Evolutionary conservation across 257 asterid genomes (phyloP), one percentile per base, ranked within the genome.

Genomic region (Lycium ferocissimum): DNA sequence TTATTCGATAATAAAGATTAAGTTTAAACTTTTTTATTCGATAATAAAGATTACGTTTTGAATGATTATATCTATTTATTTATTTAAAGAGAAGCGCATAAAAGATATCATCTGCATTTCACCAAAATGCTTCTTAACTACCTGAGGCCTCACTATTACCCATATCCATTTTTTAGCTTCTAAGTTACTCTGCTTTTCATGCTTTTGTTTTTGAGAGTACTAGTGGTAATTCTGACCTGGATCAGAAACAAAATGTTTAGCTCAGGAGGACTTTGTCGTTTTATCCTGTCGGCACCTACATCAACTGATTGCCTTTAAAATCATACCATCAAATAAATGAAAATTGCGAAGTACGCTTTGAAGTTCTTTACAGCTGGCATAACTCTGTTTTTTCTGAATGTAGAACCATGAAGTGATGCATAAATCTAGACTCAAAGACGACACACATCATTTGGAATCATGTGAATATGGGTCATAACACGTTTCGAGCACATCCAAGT

Each of bases 401-500:
- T 58, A 67, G 83, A 67, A 59, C 86, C 81, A 86, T 81, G 85
- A 87, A 67, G 58, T 58, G 70, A 80, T 73, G 47, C 86, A 59
- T 72, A 72, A 78, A 73, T 87, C 84, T 83, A 67, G 63, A 22
- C 51, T 58, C 84, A 83, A 86, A 79, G 71, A 86, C 53, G 54
- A 79, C 86, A 38, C 65, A 54, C 66, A 17, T 80, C 62, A 83
- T 87, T 86, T 89, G 90, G 90, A 88, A 86, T 85, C 81, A 71
- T 85, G 83, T 87, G 86, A 61, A 67, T 43, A 71, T 86, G 81
- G 71, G 56, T 82, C 37, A 82, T 61, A 79, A 83, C 84, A 83
- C 81, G 73, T 87, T 86, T 84, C 86, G 86, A 84, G 82, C 87
- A 86, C 70, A 69, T 84, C 88, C 91, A 83, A 72, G 57, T 83